Evolutionary conservation across 352 stramenopile species (phyloP), one percentile per base, ranked within the genome.

Genomic region (Pythium myriotylum): DNA sequence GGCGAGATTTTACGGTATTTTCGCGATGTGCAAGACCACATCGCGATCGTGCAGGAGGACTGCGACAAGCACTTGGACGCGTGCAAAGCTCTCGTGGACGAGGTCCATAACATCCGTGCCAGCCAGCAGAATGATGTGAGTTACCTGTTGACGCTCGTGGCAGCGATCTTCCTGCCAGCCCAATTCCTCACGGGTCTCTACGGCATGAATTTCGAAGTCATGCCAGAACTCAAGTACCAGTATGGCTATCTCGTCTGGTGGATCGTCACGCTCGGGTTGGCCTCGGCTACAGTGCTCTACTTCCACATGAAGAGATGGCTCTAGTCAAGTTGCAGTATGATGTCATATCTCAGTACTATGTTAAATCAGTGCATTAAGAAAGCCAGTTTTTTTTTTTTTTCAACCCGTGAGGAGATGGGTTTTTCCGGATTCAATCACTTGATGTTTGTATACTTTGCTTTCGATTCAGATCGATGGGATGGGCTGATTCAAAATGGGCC

Each of bases 141-240:
- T 59, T 93, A 89, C 59, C 72, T 81, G n/a, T 62, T 96, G 33
- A 89, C 87, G 27, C 73, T 96, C 3, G 79, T 96, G 8, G 85
- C 86, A 4, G 88, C 88, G 4, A 74, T 94, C 27, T 93, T 93
- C 27, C 54, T 96, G 26, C 88, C 88, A 2, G 88, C 83, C 20
- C 86, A 94, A 65, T 96, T 96, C 64, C 77, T 95, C 27, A 93
- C 88, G n/a, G 82, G 83, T 17, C 59, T 96, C 9, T 95, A 95
- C 54, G 88, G 88, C 42, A 96, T 96, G 88, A 96, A 96, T 73
- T 96, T 95, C 57, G 74, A 79, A 26, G 75, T 88, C 54, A 96
- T 96, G 86, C 86, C 87, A 3, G 88, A 95, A 62, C 72, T 96
- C 26, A 49, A 81, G n/a, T 77, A 77, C 59, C 58, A 86, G 50